Evolutionary conservation across 2,329 filamentous ascomycete species (phyloP).

Genomic region (Hypoxylon sp.): DNA sequence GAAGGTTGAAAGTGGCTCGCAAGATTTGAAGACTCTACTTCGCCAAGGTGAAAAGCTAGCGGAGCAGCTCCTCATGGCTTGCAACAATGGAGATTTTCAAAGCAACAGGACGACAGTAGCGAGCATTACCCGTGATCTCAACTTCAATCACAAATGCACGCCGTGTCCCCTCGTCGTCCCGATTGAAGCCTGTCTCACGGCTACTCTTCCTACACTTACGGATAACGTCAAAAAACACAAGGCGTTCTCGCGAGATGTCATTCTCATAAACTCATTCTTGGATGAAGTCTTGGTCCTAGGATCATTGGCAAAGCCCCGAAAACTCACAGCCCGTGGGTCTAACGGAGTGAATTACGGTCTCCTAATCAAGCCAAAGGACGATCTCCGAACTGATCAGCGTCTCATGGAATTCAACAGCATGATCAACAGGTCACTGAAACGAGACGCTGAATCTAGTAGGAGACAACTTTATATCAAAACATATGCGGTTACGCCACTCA

Average conservation of each 20-base stretch:
- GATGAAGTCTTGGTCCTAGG: conserved; percentile 91
- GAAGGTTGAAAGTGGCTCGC: conserved; percentile 59
- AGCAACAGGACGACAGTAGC: conserved; percentile 72
- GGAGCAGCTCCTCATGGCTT: conserved; percentile 81
- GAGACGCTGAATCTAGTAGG: conserved; percentile 88
- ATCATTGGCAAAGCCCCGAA: conserved; percentile 91
- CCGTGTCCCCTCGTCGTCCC: conserved; percentile 90
- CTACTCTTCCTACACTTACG: conserved; percentile 77
- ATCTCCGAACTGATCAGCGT: conserved; percentile 94
- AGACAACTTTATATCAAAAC: conserved; percentile 95
- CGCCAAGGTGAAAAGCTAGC: conserved; percentile 83
- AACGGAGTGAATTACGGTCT: conserved; percentile 90
- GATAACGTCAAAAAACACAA: conserved; percentile 80
- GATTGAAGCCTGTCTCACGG: conserved; percentile 83
- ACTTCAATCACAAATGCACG: conserved; percentile 84
- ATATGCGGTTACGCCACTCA: conserved; percentile 94
- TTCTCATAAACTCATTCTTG: conserved; percentile 81
- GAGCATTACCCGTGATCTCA: conserved; percentile 78
- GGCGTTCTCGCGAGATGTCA: conserved; percentile 85
- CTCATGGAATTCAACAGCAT: conserved; percentile 99
- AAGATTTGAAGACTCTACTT: conserved; percentile 76
- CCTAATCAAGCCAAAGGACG: conserved; percentile 97
- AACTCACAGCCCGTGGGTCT: conserved; percentile 85
- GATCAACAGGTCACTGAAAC: conserved; percentile 94
- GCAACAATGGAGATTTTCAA: conserved; percentile 77